Evolutionary conservation across 2,329 filamentous ascomycete genomes (phyloP).

Genomic region (Metarhizium anisopliae): DNA sequence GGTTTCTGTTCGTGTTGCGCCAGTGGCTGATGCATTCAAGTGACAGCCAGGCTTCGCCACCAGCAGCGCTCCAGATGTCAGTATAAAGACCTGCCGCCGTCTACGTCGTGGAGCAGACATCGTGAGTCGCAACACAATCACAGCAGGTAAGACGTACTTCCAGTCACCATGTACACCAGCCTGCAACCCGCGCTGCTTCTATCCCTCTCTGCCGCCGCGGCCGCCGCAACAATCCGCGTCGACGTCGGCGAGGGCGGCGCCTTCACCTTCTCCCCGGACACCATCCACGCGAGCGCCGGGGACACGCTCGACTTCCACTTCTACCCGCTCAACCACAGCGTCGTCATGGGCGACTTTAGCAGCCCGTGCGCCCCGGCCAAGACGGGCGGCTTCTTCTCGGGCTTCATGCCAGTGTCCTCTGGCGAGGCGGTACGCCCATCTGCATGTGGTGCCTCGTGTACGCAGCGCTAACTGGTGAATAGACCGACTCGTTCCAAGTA

Average conservation of each 20-base stretch:
- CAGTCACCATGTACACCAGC: too few relatives aligned
- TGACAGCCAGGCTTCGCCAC: too few relatives aligned
- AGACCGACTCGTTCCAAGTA: conserved; percentile 13
- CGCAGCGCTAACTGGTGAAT: background rate
- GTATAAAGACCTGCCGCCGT: too few relatives aligned
- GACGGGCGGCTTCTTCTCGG: conserved; percentile 11
- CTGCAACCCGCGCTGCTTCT: too few relatives aligned
- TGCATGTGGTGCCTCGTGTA: too few relatives aligned
- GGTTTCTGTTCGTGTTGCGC: too few relatives aligned
- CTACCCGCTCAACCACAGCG: conserved; percentile 36
- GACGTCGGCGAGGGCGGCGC: conserved; percentile 31
- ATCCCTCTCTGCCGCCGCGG: background rate
- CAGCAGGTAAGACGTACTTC: too few relatives aligned
- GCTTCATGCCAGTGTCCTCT: background rate
- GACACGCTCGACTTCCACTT: conserved; percentile 47
- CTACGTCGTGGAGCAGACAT: too few relatives aligned
- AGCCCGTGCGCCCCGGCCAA: conserved; percentile 34
- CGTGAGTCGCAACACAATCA: too few relatives aligned
- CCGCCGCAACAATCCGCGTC: conserved; percentile 20
- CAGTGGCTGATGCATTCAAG: too few relatives aligned
- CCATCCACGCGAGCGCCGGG: conserved; percentile 32
- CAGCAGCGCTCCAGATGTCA: too few relatives aligned
- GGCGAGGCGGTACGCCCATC: background rate
- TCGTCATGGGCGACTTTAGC: conserved; percentile 36
- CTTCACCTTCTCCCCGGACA: conserved; percentile 35